Conservation (phyloP, 139 green algal genomes). For the Coccomyxa sp. region DNA sequence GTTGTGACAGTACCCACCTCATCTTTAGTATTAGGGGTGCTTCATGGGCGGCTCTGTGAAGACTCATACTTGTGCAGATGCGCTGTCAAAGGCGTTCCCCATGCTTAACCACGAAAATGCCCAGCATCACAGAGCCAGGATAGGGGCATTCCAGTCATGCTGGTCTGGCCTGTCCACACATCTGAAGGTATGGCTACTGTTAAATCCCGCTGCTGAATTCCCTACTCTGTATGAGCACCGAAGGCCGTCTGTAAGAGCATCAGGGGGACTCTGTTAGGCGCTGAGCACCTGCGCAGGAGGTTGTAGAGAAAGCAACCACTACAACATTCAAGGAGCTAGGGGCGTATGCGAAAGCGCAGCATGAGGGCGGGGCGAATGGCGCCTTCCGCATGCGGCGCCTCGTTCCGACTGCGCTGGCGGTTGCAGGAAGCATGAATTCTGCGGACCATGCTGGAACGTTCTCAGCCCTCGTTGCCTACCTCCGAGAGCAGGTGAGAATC, state of each 20-base stretch:
- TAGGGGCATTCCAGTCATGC: not conserved
- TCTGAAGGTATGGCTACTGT: slow-evolving; percentile 15
- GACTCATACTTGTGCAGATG: slow-evolving; percentile 12
- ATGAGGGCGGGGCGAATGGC: not conserved
- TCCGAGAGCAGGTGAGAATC: slow-evolving; percentile 22
- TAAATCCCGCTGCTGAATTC: slow-evolving; percentile 6
- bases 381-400: not conserved
- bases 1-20: too few relatives aligned
- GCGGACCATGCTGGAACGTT: slow-evolving; percentile 50
- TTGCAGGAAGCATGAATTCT: slow-evolving; percentile 48
- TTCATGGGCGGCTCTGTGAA: too few relatives aligned
- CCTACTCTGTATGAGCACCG: too few relatives aligned
- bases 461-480: slow-evolving; percentile 18
- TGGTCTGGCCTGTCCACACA: slow-evolving; percentile 10
- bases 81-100: slow-evolving; percentile 15
- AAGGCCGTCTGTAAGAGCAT: not conserved
- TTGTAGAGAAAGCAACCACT: slow-evolving; percentile 13
- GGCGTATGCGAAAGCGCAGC: not conserved
- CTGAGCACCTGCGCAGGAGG: not conserved
- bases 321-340: slow-evolving; percentile 7
- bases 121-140: slow-evolving; percentile 8
- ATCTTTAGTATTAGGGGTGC: too few relatives aligned
- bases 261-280: not conserved
- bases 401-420: slow-evolving; percentile 38
- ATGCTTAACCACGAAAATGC: slow-evolving; percentile 1